phyloP scores from a whole-genome alignment of 768 basidiomycete species.

The Suillus discolor region DNA sequence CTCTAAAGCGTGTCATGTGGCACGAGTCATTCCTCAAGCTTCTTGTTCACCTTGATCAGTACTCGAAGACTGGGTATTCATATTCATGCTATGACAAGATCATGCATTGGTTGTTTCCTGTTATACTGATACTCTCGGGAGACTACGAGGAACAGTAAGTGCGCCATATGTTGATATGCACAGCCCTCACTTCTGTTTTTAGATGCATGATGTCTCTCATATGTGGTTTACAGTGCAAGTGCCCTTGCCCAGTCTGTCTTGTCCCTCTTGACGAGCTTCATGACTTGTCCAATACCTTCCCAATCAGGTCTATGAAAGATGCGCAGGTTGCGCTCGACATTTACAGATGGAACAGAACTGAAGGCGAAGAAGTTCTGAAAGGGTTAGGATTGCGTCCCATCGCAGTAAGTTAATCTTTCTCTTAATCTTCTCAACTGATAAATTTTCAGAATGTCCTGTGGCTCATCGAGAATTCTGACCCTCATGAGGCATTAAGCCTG shows the following conservation, averaged over 20 bases:
- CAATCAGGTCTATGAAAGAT: not conserved
- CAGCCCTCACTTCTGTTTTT: too few species aligned
- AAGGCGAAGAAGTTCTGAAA: conserved; percentile 10
- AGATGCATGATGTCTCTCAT: conserved; percentile 39
- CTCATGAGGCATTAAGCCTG: conserved; percentile 34
- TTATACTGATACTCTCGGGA: conserved; percentile 26
- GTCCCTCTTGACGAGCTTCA: conserved; percentile 29
- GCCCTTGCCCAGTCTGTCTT: conserved; percentile 40
- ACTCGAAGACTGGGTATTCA: conserved; percentile 16
- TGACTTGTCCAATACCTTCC: conserved; percentile 14
- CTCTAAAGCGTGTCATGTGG: conserved; percentile 24
- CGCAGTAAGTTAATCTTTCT: not conserved
- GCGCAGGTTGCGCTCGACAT: not conserved
- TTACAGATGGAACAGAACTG: conserved; percentile 3
- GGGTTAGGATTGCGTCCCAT: conserved; percentile 5
- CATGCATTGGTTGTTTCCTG: conserved; percentile 16
- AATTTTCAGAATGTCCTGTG: conserved; percentile 41
- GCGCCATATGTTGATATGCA: too few species aligned
- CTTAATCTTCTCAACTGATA: not conserved
- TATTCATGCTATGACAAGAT: conserved; percentile 13
- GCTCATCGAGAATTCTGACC: conserved; percentile 36
- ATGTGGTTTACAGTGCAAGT: conserved; percentile 26
- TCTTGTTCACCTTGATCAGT: conserved; percentile 22
- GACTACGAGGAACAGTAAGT: conserved; percentile 32
- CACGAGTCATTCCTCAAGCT: conserved; percentile 27